Percentiles rank a stretch among this genome's conserved stretches.
Evolutionary conservation across 2,329 filamentous ascomycete species (phyloP).

Genomic region (Colletotrichum falcatum): DNA sequence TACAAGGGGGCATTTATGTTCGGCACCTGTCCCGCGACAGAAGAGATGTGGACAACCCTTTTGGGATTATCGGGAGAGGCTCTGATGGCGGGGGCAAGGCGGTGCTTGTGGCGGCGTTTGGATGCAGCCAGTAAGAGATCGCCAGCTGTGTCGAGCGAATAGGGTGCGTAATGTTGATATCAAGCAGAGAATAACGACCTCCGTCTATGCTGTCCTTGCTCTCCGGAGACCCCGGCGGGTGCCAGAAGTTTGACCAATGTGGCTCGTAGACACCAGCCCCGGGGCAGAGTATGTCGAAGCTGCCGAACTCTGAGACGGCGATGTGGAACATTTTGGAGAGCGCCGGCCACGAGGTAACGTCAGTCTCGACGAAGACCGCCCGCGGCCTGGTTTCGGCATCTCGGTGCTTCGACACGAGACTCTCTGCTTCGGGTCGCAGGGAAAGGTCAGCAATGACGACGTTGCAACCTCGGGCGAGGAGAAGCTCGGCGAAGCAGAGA

Average conservation of each 20-base stretch:
- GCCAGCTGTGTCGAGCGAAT: slow-evolving; percentile 56
- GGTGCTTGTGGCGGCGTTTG: slow-evolving; percentile 27
- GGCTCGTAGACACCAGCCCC: slow-evolving; percentile 62
- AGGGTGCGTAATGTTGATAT: slow-evolving; percentile 57
- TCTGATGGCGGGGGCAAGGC: slow-evolving; percentile 20
- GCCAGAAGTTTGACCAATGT: slow-evolving; percentile 56
- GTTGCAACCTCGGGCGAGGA: slow-evolving; percentile 56
- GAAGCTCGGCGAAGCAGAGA: slow-evolving; percentile 56
- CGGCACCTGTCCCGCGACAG: slow-evolving; percentile 52
- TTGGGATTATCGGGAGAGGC: slow-evolving; percentile 48
- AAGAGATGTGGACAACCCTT: slow-evolving; percentile 53
- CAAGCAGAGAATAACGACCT: slow-evolving; percentile 51
- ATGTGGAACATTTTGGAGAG: slow-evolving; percentile 51
- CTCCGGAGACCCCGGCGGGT: slow-evolving; percentile 52
- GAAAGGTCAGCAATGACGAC: slow-evolving; percentile 59
- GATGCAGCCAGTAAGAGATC: slow-evolving; percentile 53
- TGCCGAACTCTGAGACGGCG: slow-evolving; percentile 52
- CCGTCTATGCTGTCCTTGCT: slow-evolving; percentile 48
- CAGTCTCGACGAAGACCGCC: slow-evolving; percentile 57
- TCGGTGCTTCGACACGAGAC: slow-evolving; percentile 47
- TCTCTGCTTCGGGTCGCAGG: slow-evolving; percentile 56
- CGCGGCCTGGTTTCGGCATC: slow-evolving; percentile 43
- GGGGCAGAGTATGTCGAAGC: slow-evolving; percentile 57
- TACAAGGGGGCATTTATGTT: slow-evolving; percentile 53
- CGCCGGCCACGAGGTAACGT: slow-evolving; percentile 58